Conservation (phyloP, 805 yeast species). For the Huiozyma naganishii region DNA sequence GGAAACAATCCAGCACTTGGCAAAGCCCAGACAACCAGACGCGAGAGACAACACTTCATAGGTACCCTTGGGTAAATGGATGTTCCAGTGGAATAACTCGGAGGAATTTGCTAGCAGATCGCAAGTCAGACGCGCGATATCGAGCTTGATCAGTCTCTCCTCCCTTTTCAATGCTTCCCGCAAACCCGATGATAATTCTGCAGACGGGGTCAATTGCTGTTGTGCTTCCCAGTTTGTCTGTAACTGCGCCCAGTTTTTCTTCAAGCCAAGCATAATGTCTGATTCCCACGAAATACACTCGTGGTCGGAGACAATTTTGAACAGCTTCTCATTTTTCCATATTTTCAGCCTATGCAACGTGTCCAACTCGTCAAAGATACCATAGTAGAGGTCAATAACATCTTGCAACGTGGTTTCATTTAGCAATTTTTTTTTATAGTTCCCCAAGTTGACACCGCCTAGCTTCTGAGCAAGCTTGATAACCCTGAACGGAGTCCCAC, state of each 20-base stretch:
- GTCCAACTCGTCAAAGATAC: slow-evolving; percentile 52
- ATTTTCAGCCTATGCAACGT: slow-evolving; percentile 40
- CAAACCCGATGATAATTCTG: not conserved
- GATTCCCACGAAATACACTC: slow-evolving; percentile 62
- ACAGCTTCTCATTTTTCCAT: slow-evolving; percentile 16
- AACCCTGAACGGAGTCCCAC: slow-evolving; percentile 54
- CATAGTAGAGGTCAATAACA: slow-evolving; percentile 47
- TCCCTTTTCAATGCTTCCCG: slow-evolving; percentile 7
- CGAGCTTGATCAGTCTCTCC: slow-evolving; percentile 18
- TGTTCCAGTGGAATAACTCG: slow-evolving; percentile 27
- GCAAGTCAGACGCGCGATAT: slow-evolving; percentile 32
- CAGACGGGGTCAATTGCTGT: slow-evolving; percentile 25
- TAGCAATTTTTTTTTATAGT: slow-evolving; percentile 28
- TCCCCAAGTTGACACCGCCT: not conserved
- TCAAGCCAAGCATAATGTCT: slow-evolving; percentile 48
- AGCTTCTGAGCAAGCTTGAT: slow-evolving; percentile 30
- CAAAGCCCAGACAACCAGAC: slow-evolving; percentile 21
- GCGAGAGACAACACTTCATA: slow-evolving; percentile 20
- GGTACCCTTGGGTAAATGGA: slow-evolving; percentile 25
- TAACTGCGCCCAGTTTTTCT: slow-evolving; percentile 32
- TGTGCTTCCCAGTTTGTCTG: slow-evolving; percentile 35
- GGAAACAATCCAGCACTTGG: slow-evolving; percentile 20
- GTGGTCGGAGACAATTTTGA: slow-evolving; percentile 38
- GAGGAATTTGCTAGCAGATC: slow-evolving; percentile 40
- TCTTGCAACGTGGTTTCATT: slow-evolving; percentile 37